These are phyloP conservation scores for Diaporthe humulicola DNA, from an alignment of 2,329 filamentous ascomycete genomes.

Conservation along the genomic window DNA sequence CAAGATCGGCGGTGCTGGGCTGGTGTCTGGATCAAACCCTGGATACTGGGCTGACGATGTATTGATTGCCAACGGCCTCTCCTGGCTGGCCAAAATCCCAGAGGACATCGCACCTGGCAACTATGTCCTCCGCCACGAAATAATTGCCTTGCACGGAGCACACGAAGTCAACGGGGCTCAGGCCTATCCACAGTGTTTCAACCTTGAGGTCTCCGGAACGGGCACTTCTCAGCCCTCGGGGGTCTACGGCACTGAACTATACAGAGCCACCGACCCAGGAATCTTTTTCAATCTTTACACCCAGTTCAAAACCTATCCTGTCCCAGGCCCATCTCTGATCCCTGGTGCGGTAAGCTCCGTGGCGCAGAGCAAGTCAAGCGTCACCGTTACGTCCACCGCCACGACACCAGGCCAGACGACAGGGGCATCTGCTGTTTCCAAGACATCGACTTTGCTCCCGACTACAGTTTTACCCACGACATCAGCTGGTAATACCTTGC, in stretches of 20 bases:
- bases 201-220: conserved; percentile 56
- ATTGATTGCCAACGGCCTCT: conserved; percentile 57
- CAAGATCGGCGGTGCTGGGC: conserved; percentile 72
- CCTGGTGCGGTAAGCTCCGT: neutral
- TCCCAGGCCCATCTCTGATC: conserved; percentile 44
- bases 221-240: conserved; percentile 47
- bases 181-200: conserved; percentile 62
- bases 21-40: conserved; percentile 56
- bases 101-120: conserved; percentile 49
- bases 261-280: conserved; percentile 42
- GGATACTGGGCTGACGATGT: conserved; percentile 68
- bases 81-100: conserved; percentile 60
- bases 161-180: conserved; percentile 57
- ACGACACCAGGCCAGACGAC: neutral
- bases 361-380: neutral
- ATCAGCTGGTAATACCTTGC: neutral
- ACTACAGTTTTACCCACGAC: neutral
- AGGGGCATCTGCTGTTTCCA: neutral
- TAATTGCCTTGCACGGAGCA: conserved; percentile 46
- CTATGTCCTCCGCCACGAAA: conserved; percentile 61
- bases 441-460: neutral
- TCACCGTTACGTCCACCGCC: neutral
- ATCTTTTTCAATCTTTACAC: conserved; percentile 46
- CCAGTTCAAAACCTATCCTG: conserved; percentile 42
- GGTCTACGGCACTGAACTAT: conserved; percentile 45